These are phyloP conservation scores for Penicillium tannophilum DNA, from an alignment of 495 filamentous ascomycete species.

Conservation along the genomic window DNA sequence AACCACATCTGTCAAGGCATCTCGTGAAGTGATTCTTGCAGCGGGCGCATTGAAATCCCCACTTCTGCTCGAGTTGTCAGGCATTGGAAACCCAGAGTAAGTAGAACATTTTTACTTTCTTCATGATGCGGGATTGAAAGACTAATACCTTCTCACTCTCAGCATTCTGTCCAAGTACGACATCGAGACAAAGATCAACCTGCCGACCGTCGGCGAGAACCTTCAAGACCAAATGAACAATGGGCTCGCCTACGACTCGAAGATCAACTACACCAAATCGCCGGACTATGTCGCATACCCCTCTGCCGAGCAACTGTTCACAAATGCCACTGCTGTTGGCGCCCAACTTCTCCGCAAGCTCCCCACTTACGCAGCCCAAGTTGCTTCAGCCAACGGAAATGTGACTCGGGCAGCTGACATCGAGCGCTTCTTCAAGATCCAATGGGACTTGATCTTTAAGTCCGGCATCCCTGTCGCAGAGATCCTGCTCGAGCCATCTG, in stretches of 20 bases:
- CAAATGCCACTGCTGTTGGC: slow-evolving; percentile 20
- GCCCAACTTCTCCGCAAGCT: slow-evolving; percentile 20
- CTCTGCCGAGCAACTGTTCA: slow-evolving; percentile 20
- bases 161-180: slow-evolving; percentile 24
- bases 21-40: slow-evolving; percentile 25
- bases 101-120: not conserved
- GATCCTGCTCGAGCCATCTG: slow-evolving; percentile 31
- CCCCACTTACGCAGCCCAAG: slow-evolving; percentile 22
- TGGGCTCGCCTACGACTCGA: slow-evolving; percentile 19
- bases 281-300: slow-evolving; percentile 25
- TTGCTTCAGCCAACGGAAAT: slow-evolving; percentile 23
- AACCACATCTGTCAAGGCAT: slow-evolving; percentile 19
- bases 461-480: slow-evolving; percentile 44
- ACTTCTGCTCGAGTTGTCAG: slow-evolving; percentile 25
- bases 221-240: slow-evolving; percentile 32
- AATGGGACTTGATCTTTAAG: slow-evolving; percentile 35
- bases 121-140: not conserved
- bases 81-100: slow-evolving; percentile 24
- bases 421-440: slow-evolving; percentile 26
- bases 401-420: slow-evolving; percentile 20
- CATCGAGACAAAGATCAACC: slow-evolving; percentile 22
- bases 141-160: not conserved
- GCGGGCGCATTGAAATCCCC: slow-evolving; percentile 23
- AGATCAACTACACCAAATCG: slow-evolving; percentile 12
- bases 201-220: slow-evolving; percentile 28